Conservation (phyloP, 2,329 filamentous ascomycete species). For the Penicillium hordei region DNA sequence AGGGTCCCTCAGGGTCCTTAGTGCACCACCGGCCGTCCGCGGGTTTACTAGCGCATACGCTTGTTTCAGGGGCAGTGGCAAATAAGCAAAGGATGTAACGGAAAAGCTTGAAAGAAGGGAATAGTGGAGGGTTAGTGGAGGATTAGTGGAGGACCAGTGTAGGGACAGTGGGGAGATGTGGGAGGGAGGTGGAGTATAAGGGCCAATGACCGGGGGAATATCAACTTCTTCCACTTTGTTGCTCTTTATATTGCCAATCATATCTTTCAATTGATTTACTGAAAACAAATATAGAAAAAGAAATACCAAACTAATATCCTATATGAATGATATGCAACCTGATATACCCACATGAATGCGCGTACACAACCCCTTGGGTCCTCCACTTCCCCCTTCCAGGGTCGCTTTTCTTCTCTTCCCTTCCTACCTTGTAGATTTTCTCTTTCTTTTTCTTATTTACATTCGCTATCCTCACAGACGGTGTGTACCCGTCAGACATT, state of each 20-base stretch:
- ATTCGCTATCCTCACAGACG: background rate
- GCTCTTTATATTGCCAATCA: conserved; percentile 3
- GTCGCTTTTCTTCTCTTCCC: conserved; percentile 5
- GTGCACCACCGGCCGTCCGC: background rate
- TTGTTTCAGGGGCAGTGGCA: conserved; percentile 10
- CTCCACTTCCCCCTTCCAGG: conserved; percentile 12
- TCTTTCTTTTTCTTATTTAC: conserved; percentile 10
- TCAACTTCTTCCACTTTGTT: background rate
- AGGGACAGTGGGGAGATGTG: background rate
- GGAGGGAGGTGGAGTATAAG: background rate
- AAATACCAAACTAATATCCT: too few relatives aligned
- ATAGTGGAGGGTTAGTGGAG: background rate
- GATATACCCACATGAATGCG: conserved; percentile 9
- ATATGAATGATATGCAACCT: background rate
- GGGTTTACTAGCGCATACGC: conserved; percentile 1
- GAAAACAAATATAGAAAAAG: background rate
- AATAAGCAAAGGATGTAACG: background rate
- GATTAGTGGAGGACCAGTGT: background rate
- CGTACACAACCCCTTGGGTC: background rate
- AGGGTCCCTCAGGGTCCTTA: background rate
- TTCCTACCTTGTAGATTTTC: conserved; percentile 3
- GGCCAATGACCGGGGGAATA: conserved; percentile 5
- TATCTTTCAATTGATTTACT: background rate
- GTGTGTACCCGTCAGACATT: conserved; percentile 14
- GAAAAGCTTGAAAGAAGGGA: background rate